Evolutionary conservation across 2,329 filamentous ascomycete genomes (phyloP).

Genomic region (Epichloe sp.): DNA sequence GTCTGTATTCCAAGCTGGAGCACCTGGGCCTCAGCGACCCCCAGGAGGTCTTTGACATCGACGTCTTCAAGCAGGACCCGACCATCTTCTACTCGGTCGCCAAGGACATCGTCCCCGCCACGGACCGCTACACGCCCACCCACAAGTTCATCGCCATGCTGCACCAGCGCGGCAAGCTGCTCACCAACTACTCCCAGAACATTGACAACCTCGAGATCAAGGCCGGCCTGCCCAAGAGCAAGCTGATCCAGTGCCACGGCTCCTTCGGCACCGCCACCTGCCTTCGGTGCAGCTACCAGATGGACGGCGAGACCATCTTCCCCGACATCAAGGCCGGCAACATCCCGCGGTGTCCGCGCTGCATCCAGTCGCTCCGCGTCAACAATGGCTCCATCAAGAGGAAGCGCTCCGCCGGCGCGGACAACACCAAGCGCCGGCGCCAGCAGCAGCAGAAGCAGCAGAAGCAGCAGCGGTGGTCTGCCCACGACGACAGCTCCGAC

Average conservation of each 20-base stretch:
- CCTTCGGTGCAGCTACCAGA: conserved; percentile 63
- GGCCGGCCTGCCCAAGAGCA: conserved; percentile 68
- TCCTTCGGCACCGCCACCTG: conserved; percentile 90
- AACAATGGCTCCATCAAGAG: conserved; percentile 20
- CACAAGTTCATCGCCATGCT: conserved; percentile 88
- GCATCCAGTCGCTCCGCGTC: conserved; percentile 39
- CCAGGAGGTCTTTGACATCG: conserved; percentile 90
- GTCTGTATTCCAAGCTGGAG: conserved; percentile 75
- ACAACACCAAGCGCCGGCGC: conserved; percentile 17
- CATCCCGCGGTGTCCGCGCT: conserved; percentile 67
- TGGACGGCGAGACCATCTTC: conserved; percentile 66
- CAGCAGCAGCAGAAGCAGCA: not conserved
- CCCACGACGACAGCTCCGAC: conserved; percentile 28
- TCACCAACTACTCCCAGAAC: conserved; percentile 97
- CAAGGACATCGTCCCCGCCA: conserved; percentile 74
- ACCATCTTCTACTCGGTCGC: conserved; percentile 84
- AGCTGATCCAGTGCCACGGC: conserved; percentile 90
- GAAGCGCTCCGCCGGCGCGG: conserved; percentile 26
- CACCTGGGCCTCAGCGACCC: conserved; percentile 65
- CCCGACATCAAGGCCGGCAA: conserved; percentile 61
- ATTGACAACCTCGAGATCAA: conserved; percentile 91
- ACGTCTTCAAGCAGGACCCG: conserved; percentile 75
- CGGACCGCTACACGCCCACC: conserved; percentile 74
- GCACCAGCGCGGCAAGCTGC: conserved; percentile 74
- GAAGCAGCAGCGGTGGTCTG: conserved; percentile 15